A percentile compares a stretch with the other conserved stretches of the same genome.
Conservation (phyloP, 2,329 filamentous ascomycete genomes). For the Paracoccidioides brasiliensis region DNA sequence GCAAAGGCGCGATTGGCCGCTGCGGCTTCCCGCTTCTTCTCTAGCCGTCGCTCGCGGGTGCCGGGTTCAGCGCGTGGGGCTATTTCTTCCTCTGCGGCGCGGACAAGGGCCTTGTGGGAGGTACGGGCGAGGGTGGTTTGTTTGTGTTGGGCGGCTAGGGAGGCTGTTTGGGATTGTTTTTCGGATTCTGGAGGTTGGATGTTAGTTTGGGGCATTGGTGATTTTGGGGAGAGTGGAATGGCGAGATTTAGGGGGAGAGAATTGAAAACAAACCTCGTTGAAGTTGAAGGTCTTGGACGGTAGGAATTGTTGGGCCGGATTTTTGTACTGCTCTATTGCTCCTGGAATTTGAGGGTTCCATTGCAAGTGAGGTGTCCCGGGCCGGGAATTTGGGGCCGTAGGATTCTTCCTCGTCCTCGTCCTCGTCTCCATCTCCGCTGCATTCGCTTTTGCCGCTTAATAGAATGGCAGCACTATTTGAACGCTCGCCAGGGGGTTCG, state of each 20-base stretch:
- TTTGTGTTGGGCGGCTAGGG: conserved; percentile 49
- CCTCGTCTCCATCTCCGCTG: conserved; percentile 21
- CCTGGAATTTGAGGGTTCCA: conserved; percentile 16
- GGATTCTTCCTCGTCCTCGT: conserved; percentile 44
- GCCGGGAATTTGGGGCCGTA: conserved; percentile 45
- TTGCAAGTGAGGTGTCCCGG: conserved; percentile 9
- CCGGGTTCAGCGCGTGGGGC: conserved; percentile 71
- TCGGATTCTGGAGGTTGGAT: conserved; percentile 21
- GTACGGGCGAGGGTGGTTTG: conserved; percentile 53
- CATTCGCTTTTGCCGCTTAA: background rate
- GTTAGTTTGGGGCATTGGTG: conserved; percentile 16
- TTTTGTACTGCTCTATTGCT: conserved; percentile 11
- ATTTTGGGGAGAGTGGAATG: conserved; percentile 6
- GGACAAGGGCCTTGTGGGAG: conserved; percentile 23
- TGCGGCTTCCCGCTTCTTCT: conserved; percentile 66
- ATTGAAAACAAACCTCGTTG: conserved; percentile 23
- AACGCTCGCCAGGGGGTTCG: background rate
- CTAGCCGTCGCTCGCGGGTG: conserved; percentile 67
- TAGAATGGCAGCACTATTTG: conserved; percentile 8
- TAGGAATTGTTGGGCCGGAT: conserved; percentile 53
- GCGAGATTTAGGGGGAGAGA: background rate
- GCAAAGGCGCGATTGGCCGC: conserved; percentile 61
- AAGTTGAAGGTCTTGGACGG: conserved; percentile 57
- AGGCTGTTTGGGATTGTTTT: conserved; percentile 41
- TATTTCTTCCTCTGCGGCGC: conserved; percentile 51